These are phyloP conservation scores for Bolboschoenus planiculmis DNA, from an alignment of 176 grass and related monocot genomes.

Conservation along the genomic window DNA sequence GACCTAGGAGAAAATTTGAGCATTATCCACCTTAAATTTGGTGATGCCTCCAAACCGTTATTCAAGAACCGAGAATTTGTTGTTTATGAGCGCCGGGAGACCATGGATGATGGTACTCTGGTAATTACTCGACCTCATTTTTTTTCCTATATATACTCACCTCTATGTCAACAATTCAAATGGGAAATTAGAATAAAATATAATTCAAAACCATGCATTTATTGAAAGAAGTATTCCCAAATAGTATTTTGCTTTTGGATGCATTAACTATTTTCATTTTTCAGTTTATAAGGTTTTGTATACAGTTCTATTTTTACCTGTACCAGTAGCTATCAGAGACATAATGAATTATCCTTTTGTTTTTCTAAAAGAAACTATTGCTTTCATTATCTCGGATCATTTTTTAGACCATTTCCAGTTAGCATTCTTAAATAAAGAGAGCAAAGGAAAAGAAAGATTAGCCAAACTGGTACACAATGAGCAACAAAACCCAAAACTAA, in stretches of 20 bases:
- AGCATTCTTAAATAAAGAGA: background rate
- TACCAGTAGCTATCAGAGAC: background rate
- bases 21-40: slow-evolving; percentile 89
- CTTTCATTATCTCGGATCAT: background rate
- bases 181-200: background rate
- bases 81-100: slow-evolving; percentile 89
- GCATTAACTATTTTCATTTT: background rate
- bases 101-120: slow-evolving; percentile 93
- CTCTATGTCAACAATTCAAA: background rate
- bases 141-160: background rate
- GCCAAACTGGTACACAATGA: background rate
- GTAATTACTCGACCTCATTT: slow-evolving; percentile 19
- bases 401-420: background rate
- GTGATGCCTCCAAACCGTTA: slow-evolving; percentile 49
- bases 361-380: background rate
- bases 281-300: background rate
- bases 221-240: background rate
- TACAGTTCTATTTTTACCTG: background rate
- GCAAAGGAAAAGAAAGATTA: background rate
- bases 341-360: background rate
- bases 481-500: background rate
- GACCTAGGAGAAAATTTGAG: slow-evolving; percentile 67
- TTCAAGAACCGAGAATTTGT: slow-evolving; percentile 83
- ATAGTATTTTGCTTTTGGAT: background rate
- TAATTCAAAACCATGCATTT: background rate